Evolutionary conservation across 2,329 filamentous ascomycete species (phyloP).

Genomic region (Cladophialophora yegresii): DNA sequence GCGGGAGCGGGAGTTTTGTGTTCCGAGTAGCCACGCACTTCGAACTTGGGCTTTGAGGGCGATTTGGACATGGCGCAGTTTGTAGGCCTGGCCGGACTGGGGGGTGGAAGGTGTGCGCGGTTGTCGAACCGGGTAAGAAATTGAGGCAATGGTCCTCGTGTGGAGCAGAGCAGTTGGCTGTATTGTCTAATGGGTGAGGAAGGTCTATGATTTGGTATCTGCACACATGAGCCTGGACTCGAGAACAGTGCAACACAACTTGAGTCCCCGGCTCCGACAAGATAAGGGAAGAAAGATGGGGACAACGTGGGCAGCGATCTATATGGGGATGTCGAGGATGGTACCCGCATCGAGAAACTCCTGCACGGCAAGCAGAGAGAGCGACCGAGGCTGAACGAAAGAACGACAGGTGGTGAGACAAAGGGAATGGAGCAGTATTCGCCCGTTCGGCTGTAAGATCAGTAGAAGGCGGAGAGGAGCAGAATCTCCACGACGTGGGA

Average conservation of each 20-base stretch:
- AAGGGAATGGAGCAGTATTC: constrained; percentile 1
- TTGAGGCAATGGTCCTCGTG: neutral
- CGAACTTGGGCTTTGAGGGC: constrained; percentile 45
- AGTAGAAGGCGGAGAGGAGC: neutral
- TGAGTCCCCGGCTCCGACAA: neutral
- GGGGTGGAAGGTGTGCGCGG: neutral
- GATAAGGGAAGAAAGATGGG: neutral
- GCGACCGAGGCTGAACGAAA: constrained; percentile 12
- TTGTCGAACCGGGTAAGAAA: neutral
- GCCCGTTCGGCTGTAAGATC: constrained; percentile 1
- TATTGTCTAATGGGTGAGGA: neutral
- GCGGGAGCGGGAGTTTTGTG: constrained; percentile 31
- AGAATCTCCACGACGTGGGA: neutral
- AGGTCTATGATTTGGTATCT: neutral
- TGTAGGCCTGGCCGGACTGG: neutral
- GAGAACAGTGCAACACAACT: neutral
- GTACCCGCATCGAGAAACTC: constrained; percentile 3
- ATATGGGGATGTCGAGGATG: neutral
- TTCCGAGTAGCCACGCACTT: constrained; percentile 54
- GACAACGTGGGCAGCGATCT: neutral
- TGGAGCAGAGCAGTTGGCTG: neutral
- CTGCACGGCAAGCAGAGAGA: neutral
- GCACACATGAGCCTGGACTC: neutral
- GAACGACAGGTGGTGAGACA: neutral
- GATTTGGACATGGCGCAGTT: constrained; percentile 44